A percentile compares a stretch with the other conserved stretches of the same genome.
phyloP scores from a whole-genome alignment of 108 stramenopile genomes.

The Pseudonitzschia pungens region DNA sequence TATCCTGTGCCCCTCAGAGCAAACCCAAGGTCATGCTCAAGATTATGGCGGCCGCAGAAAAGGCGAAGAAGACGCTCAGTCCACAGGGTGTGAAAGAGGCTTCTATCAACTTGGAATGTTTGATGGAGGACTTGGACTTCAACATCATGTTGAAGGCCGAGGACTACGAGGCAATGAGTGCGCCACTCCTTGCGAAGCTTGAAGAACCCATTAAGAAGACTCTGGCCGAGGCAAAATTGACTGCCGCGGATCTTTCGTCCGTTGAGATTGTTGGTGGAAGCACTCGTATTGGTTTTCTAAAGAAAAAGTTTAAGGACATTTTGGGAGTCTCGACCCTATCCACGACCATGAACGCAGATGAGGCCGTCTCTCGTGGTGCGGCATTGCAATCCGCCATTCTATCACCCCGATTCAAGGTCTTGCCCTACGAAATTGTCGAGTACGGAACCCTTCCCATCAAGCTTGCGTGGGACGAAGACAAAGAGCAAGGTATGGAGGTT shows the following conservation, averaged over 20 bases:
- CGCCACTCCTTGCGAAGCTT: constrained; percentile 81
- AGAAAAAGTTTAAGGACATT: constrained; percentile 72
- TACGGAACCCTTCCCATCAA: constrained; percentile 85
- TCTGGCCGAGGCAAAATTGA: constrained; percentile 81
- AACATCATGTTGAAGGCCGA: constrained; percentile 68
- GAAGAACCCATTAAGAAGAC: constrained; percentile 78
- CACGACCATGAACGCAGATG: constrained; percentile 98
- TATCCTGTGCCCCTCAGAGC: constrained; percentile 72
- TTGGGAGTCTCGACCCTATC: constrained; percentile 69
- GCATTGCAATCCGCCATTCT: constrained; percentile 97
- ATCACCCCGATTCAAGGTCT: constrained; percentile 95
- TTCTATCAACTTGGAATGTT: constrained; percentile 88
- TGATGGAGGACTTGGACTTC: constrained; percentile 94
- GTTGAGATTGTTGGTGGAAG: constrained; percentile 97
- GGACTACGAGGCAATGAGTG: constrained; percentile 85
- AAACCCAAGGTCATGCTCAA: constrained; percentile 90
- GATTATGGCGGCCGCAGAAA: constrained; percentile 91
- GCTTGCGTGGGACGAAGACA: constrained; percentile 88
- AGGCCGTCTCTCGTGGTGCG: constrained; percentile 94
- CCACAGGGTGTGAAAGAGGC: constrained; percentile 96
- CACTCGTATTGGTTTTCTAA: constrained; percentile 89
- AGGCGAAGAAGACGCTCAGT: constrained; percentile 97
- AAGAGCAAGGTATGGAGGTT: constrained; percentile 49
- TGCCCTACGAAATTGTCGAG: constrained; percentile 94
- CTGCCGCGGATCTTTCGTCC: constrained; percentile 62